Evolutionary conservation across 2,329 filamentous ascomycete species (phyloP).

Genomic region (Ceratocystis cacaofunesta): DNA sequence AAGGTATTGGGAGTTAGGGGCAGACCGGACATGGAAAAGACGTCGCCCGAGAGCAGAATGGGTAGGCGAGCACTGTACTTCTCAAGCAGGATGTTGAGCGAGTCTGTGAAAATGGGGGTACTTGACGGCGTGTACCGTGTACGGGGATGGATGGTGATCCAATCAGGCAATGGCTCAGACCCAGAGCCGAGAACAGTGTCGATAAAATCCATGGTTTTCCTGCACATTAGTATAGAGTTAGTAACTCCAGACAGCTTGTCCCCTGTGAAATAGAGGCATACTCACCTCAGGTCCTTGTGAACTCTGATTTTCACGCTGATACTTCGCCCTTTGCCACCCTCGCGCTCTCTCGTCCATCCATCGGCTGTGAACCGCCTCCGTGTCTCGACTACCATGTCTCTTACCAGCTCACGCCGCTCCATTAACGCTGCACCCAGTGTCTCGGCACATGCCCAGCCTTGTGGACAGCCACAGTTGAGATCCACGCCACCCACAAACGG

Average conservation of each 20-base stretch:
- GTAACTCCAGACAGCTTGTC: background rate
- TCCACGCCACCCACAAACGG: slow-evolving; percentile 51
- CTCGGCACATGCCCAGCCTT: slow-evolving; percentile 57
- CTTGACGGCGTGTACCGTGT: slow-evolving; percentile 45
- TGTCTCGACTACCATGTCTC: slow-evolving; percentile 47
- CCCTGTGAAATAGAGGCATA: background rate
- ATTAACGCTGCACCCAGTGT: slow-evolving; percentile 55
- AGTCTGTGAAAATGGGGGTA: slow-evolving; percentile 45
- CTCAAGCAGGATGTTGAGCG: slow-evolving; percentile 40
- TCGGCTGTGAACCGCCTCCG: slow-evolving; percentile 35
- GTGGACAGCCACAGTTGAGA: slow-evolving; percentile 59
- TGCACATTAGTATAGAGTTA: slow-evolving; percentile 18
- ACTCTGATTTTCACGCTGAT: slow-evolving; percentile 59
- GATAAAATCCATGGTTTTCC: slow-evolving; percentile 46
- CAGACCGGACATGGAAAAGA: slow-evolving; percentile 41
- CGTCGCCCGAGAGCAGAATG: slow-evolving; percentile 53
- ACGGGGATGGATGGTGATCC: slow-evolving; percentile 56
- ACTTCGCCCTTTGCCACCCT: slow-evolving; percentile 35
- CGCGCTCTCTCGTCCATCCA: slow-evolving; percentile 37
- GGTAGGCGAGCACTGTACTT: slow-evolving; percentile 42
- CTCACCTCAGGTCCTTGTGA: slow-evolving; percentile 44
- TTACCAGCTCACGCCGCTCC: slow-evolving; percentile 48
- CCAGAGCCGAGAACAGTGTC: slow-evolving; percentile 41
- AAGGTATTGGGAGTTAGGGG: slow-evolving; percentile 24
- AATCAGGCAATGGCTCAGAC: slow-evolving; percentile 41